Conservation (phyloP, 2,329 filamentous ascomycete genomes). For the Microthyrium microscopicum region DNA sequence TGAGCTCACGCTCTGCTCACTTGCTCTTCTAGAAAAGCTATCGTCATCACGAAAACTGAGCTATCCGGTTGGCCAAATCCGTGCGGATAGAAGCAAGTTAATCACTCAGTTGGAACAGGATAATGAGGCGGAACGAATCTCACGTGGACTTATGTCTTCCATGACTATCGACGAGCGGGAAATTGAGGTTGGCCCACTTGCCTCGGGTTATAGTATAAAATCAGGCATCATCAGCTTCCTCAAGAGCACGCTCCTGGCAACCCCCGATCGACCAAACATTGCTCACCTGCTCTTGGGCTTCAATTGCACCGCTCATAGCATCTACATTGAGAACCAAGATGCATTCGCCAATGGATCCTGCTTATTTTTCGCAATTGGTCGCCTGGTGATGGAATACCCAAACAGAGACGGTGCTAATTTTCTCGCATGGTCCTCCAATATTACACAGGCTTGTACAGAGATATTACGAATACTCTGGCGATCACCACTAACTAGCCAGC, state of each 20-base stretch:
- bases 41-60: slow-evolving; percentile 67
- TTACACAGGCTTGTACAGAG: slow-evolving; percentile 29
- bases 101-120: slow-evolving; percentile 77
- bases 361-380: slow-evolving; percentile 67
- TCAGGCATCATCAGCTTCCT: slow-evolving; percentile 74
- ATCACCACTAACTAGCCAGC: slow-evolving; percentile 57
- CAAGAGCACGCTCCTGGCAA: slow-evolving; percentile 59
- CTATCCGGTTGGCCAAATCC: too few relatives aligned
- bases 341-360: slow-evolving; percentile 57
- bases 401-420: slow-evolving; percentile 33
- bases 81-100: slow-evolving; percentile 62
- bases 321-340: slow-evolving; percentile 52
- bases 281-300: slow-evolving; percentile 87
- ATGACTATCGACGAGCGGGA: slow-evolving; percentile 52
- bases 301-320: slow-evolving; percentile 46
- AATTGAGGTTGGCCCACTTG: slow-evolving; percentile 49
- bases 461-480: slow-evolving; percentile 71
- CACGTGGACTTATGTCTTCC: slow-evolving; percentile 53
- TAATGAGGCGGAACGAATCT: slow-evolving; percentile 64
- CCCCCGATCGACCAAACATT: slow-evolving; percentile 64
- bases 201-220: slow-evolving; percentile 66
- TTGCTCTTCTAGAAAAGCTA: slow-evolving; percentile 72
- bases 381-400: slow-evolving; percentile 53
- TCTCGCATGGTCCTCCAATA: slow-evolving; percentile 24
- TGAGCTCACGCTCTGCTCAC: slow-evolving; percentile 60